phyloP scores from a whole-genome alignment of 2,329 filamentous ascomycete species.

The Periconia sp. region DNA sequence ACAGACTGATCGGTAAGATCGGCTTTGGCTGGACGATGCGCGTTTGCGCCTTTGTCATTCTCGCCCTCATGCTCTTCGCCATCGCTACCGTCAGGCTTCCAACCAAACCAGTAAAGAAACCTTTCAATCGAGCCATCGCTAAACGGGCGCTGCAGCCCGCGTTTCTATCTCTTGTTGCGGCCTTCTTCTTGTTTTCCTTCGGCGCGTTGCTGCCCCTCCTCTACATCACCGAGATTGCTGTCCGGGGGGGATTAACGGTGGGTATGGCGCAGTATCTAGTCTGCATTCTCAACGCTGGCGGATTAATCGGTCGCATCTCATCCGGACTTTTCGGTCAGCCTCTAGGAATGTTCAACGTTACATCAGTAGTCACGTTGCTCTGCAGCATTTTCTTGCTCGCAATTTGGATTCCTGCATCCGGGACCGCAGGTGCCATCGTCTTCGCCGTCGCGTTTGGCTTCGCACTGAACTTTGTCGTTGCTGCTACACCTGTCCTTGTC shows the following conservation, averaged over 20 bases:
- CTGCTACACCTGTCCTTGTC: neutral
- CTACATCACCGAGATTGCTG: neutral
- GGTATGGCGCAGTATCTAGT: neutral
- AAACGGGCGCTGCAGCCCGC: neutral
- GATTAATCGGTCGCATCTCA: neutral
- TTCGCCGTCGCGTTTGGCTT: neutral
- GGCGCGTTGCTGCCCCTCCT: neutral
- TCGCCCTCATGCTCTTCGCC: neutral
- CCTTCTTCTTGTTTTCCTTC: neutral
- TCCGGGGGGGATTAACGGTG: neutral
- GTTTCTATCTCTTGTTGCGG: neutral
- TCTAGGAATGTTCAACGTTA: neutral
- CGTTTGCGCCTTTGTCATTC: neutral
- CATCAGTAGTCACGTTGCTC: neutral
- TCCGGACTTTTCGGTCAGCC: neutral
- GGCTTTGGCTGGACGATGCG: neutral
- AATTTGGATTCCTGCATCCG: neutral
- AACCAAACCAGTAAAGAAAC: neutral
- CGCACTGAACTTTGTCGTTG: neutral
- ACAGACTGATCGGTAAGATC: slow-evolving; percentile 32
- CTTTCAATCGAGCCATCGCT: neutral
- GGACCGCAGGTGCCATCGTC: neutral
- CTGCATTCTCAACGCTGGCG: neutral
- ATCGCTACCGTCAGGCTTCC: neutral
- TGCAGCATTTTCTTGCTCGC: neutral